Base-by-base conservation (phyloP, 2,329 filamentous ascomycete genomes). In the Sporothrix pallida region DNA sequence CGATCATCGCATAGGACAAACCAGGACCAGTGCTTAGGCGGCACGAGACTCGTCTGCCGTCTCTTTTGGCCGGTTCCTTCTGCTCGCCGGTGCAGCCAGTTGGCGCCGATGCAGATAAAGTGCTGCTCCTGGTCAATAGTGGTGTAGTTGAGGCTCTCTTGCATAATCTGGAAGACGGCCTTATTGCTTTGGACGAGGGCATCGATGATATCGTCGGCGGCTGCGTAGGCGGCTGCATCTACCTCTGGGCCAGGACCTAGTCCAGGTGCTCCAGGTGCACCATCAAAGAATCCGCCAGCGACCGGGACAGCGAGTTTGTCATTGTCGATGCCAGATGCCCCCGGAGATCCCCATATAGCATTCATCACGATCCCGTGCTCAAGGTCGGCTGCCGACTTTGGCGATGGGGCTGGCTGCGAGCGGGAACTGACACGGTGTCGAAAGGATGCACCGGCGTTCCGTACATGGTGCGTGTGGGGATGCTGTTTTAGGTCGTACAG, bases 81-180 rank as follows among this genome's bases (percentile, higher is more conserved):
- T 1, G 75, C 72, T 15, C 82, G 81, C 75, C 77, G 83, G 78
- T 83, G 88, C 75, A 88, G 85, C 81, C 85, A 92, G 79, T 93
- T 93, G 78, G 91, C 93, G 37, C 92, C 92, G 58, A 93, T 83
- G 77, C 91, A 93, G 1, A 93, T 84, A 77, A 90, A 93, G 79
- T 85, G 86, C 17, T 85, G 82, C 0, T 91, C 92, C 80, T 91
- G 88, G 77, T 94, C 92, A 15, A 93, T 87, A 0, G 91, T 91
- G 15, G 90, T 91, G 80, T 92, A 94, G 79, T 93, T 92, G 84
- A 91, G 91, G n/a, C 93, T 90, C 72, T 91, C 87, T 75, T 92
- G 86, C 6, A 91, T 87, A 58, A 93, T 85, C 44, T 88, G 69
- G 75, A 83, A 83, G 75, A 86, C 77, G 75, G 82, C 77, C 74